Evolutionary conservation across 305 asterid genomes (phyloP), one percentile per base, ranked within the genome.

Genomic region (Caryopteris hybrid): DNA sequence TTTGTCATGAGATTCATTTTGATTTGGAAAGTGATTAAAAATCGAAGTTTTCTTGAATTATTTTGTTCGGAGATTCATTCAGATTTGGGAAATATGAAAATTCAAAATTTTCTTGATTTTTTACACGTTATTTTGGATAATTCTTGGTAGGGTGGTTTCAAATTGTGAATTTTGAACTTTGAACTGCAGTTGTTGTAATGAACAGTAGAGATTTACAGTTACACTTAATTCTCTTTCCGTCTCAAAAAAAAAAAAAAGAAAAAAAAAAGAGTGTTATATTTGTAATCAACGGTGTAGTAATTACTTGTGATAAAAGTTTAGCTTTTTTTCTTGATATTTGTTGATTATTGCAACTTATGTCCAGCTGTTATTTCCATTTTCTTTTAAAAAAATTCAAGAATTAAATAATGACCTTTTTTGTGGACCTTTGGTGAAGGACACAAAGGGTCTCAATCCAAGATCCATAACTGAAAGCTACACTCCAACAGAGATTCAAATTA

Each of bases 381-480:
- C 31, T 61, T 63, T n/a, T n/a, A n/a, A n/a, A n/a, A n/a, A n/a
- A n/a, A n/a, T n/a, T 53, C 6, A 22, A 21, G 10, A 66, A 52
- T 74, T 22, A 45, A 64, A 72, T 57, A 16, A 52, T 67, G 18
- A 22, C 31, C 13, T 21, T n/a, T 29, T 27, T 54, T 21, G 27
- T 41, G 23, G n/a, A n/a, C n/a, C n/a, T 27, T 70, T 50, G 71
- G 22, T 54, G 31, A 31, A 21, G 25, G 47, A 13, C 31, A 27
- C 14, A 46, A 25, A 70, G 54, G 29, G 74, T 79, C 80, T 41
- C 61, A 61, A 64, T 79, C 81, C 45, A 54, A 39, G 83, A 76
- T 81, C 83, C 69, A 78, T 74, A 67, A 45, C 70, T 76, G 87
- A 87, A 81, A 81, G 86, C 87, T 66, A 81, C 74, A 61, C 25